A percentile compares a stretch with the other conserved stretches of the same genome.
phyloP scores from a whole-genome alignment of 2,329 filamentous ascomycete species.

The Fusarium torulosum region DNA sequence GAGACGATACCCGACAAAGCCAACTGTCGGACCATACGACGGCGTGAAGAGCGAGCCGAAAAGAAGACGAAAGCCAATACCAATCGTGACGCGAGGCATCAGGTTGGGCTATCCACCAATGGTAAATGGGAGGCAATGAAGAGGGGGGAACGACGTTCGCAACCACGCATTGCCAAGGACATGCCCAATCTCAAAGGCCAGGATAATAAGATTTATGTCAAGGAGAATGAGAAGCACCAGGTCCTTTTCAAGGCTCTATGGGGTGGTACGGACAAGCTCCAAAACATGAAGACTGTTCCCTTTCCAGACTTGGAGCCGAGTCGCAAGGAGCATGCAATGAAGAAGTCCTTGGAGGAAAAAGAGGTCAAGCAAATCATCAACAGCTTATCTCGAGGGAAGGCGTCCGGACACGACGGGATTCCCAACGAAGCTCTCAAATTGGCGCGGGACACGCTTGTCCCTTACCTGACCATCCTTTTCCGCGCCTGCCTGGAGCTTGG shows the following conservation, averaged over 20 bases:
- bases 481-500: conserved; percentile 8
- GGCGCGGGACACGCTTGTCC: not conserved
- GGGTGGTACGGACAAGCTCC: not conserved
- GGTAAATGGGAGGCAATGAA: not conserved
- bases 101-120: not conserved
- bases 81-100: not conserved
- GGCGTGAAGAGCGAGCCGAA: not conserved
- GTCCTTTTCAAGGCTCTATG: not conserved
- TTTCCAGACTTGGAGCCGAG: not conserved
- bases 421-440: conserved; percentile 18
- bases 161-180: not conserved
- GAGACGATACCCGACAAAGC: not conserved
- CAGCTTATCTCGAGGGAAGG: not conserved
- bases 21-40: not conserved
- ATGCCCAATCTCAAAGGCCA: not conserved
- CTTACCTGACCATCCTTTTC: conserved; percentile 9
- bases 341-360: not conserved
- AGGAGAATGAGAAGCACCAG: not conserved
- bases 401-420: conserved; percentile 9
- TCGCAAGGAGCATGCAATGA: not conserved
- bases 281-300: not conserved
- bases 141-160: too few relatives aligned
- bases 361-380: conserved; percentile 3
- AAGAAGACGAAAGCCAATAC: not conserved
- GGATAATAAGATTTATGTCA: too few relatives aligned